Conservation (phyloP, 225 moss, liverwort and hornwort species). For the Lunularia cruciata region DNA sequence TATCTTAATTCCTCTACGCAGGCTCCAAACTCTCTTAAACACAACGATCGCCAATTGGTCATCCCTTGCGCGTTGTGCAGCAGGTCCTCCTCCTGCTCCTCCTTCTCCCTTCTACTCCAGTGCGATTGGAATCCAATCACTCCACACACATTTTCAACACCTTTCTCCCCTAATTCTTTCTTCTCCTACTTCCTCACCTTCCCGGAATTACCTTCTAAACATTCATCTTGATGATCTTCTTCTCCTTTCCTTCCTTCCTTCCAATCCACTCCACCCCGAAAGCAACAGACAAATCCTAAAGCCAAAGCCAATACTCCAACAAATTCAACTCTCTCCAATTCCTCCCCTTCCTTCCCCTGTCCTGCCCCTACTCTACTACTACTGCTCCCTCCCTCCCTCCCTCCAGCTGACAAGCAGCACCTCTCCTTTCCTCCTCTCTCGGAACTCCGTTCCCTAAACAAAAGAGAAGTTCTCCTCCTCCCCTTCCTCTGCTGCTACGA, state of each 20-base stretch:
- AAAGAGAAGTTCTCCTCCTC: not conserved
- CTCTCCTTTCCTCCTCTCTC: too few relatives aligned
- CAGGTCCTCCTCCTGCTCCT: too few relatives aligned
- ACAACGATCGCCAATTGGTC: too few relatives aligned
- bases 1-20: too few relatives aligned
- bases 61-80: too few relatives aligned
- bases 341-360: not conserved
- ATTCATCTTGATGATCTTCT: not conserved
- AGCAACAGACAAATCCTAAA: constrained; percentile 5
- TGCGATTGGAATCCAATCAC: constrained; percentile 18
- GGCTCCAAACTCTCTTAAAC: too few relatives aligned
- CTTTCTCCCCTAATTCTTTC: not conserved
- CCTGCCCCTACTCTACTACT: not conserved
- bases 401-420: too few relatives aligned
- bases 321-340: not conserved
- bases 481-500: not conserved
- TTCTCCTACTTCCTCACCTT: constrained; percentile 13
- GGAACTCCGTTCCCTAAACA: not conserved
- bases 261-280: constrained; percentile 3
- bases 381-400: not conserved
- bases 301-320: not conserved
- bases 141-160: not conserved
- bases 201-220: constrained; percentile 6
- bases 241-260: not conserved
- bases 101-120: too few relatives aligned